Base-by-base conservation (phyloP, 352 stramenopile genomes). In the Pythium plurisporium region DNA sequence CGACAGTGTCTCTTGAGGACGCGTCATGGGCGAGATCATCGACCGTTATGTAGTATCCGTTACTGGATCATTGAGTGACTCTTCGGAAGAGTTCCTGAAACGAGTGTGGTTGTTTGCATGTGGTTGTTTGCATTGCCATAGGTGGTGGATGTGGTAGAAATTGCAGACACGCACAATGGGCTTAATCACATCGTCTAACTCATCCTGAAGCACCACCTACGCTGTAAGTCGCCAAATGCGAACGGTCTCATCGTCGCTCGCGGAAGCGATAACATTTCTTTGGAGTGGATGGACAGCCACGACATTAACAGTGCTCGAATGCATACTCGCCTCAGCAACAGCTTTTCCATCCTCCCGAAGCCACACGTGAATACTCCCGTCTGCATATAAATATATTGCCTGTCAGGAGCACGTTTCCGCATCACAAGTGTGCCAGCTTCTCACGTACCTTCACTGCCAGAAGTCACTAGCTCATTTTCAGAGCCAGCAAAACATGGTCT, bases 231-330 rank as follows among this genome's bases (percentile, higher is more conserved):
- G 42, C 67, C 67, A 74, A 6, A 74, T 6, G 15, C 67, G 62
- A 22, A 93, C 55, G 2, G 80, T 91, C 42, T 88, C 79, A 44
- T 93, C 83, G 58, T 93, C 83, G 30, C 80, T 88, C 45, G 79
- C 81, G 25, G 73, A 89, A 5, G 72, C 81, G 37, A 93, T 55
- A 17, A 93, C 47, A 33, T 87, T 66, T 5, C 59, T 42, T 45
- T 70, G 65, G 11, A 72, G 22, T 7, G 83, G 83, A 43, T 93
- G 80, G 17, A 65, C 66, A 8, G 70, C 64, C 2, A 90, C 75
- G n/a, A 74, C 73, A 62, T 90, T 93, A 20, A 93, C 70, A 37
- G 86, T 72, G 43, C 81, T 86, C 2, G 82, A 74, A 53, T 93
- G 82, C 8, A 71, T 71, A 10, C 76, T 58, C 3, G 86, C 40